Evolutionary conservation across 139 green algal species (phyloP).

Genomic region (Chlamydomonas schloesseri): DNA sequence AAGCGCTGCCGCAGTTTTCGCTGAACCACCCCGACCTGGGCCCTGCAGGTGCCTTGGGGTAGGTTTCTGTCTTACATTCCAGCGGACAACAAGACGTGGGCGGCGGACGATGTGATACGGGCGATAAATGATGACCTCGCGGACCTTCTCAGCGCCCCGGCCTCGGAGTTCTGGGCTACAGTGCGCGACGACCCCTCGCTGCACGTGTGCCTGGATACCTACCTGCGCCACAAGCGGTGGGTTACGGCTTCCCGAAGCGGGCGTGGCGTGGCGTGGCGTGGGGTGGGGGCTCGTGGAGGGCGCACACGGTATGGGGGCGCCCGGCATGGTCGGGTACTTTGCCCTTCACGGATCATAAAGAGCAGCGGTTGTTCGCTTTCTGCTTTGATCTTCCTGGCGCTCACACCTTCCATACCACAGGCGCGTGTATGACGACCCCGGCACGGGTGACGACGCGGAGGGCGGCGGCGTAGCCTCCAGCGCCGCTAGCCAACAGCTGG

Average conservation of each 20-base stretch:
- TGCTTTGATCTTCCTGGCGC: too few relatives aligned
- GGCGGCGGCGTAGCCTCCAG: slow-evolving; percentile 37
- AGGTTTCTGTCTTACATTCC: slow-evolving; percentile 68
- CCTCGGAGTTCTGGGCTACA: slow-evolving; percentile 67
- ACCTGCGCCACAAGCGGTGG: slow-evolving; percentile 62
- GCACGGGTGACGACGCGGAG: slow-evolving; percentile 22
- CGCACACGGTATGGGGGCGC: too few relatives aligned
- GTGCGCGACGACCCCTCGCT: slow-evolving; percentile 63
- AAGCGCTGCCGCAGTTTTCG: too few relatives aligned
- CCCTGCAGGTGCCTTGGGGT: too few relatives aligned
- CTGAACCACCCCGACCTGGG: too few relatives aligned
- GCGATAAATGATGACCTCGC: slow-evolving; percentile 64
- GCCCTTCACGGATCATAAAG: too few relatives aligned
- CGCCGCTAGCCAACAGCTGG: slow-evolving; percentile 56
- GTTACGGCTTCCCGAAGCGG: too few relatives aligned
- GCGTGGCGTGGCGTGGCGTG: too few relatives aligned
- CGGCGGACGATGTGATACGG: slow-evolving; percentile 50
- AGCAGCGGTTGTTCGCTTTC: too few relatives aligned
- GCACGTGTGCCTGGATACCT: slow-evolving; percentile 74
- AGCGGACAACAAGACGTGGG: slow-evolving; percentile 59
- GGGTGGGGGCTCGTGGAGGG: too few relatives aligned
- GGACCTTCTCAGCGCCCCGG: slow-evolving; percentile 54
- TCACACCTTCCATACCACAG: too few relatives aligned
- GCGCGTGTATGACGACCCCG: slow-evolving; percentile 12
- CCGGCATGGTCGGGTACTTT: too few relatives aligned